Evolutionary conservation across 495 filamentous ascomycete species (phyloP), one percentile per base, ranked within the genome.

Genomic region (Amorphotheca resinae): DNA sequence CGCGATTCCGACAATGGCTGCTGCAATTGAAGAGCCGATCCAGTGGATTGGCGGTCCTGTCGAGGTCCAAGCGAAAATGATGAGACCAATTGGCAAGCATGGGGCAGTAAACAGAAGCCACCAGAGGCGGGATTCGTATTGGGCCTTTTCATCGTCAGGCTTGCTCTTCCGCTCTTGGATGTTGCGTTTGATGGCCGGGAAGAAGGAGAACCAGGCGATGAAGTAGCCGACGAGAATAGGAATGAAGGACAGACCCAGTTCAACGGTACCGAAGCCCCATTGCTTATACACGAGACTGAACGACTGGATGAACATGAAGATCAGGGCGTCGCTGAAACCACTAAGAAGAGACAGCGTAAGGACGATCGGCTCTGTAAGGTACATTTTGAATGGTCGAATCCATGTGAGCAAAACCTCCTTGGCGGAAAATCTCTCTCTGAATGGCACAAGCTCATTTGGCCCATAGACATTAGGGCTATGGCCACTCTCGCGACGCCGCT

Each of bases 291-390:
- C 78, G 9, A 79, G 64, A 1, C 53, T 53, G 54, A 82, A 80
- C 0, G 73, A 77, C 49, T 84, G 76, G 46, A 84, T 75, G 61
- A 80, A 83, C 59, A 78, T 81, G 67, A 84, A 87, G 62, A 88
- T 81, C 5, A 88, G 68, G n/a, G 81, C 82, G 49, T 87, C 83
- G 20, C 71, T 76, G 66, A 86, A 85, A 32, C 83, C 82, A 21
- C 74, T 80, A 20, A 87, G 76, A 8, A 85, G 62, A 2, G 80
- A 84, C 1, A 88, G 65, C 33, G 65, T 72, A 3, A 84, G 63
- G 4, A 86, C 83, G 51, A 88, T 87, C 0, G 81, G 79, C 51
- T 88, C 82, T 0, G 73, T 78, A 14, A 82, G 47, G 61, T 86
- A 84, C 79, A 87, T 87, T 30, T 74, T 69, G 61, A 87, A 86